Evolutionary conservation across 2,329 filamentous ascomycete genomes (phyloP), one percentile per base, ranked within the genome.

Genomic region (Trichoderma guizhouense): DNA sequence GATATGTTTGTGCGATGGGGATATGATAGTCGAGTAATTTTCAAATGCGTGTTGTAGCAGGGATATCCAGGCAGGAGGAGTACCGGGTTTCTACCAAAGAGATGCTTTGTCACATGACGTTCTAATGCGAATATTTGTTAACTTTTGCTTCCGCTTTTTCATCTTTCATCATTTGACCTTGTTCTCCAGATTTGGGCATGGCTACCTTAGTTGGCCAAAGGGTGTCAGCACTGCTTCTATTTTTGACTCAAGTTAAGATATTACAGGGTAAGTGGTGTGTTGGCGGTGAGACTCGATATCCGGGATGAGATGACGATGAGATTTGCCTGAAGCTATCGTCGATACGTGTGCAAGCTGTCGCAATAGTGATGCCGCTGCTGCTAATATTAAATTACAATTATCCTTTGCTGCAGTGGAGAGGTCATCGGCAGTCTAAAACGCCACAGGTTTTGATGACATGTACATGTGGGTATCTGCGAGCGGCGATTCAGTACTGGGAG

Each of bases 141-240:
- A 24, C 26, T 15, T 47, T 60, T 24, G 14, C 9, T 47, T 68
- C 14, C 28, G 26, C 9, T n/a, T 9, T 8, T 43, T n/a, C 39
- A 9, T 43, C 39, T 43, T 26, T 26, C 43, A 11, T 8, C 14
- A 24, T 26, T 43, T 34, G 14, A 30, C n/a, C 62, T 47, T 39
- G n/a, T 28, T 69, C 12, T 43, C 26, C 11, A 26, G 26, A 58
- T 24, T 21, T 43, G 21, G 7, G 26, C 34, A 32, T 47, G 53
- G 34, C 43, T 43, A 43, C 39, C 39, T 68, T 43, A 58, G 55
- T 14, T 28, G 36, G 55, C 24, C 65, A 14, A 61, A 58, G 64
- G 64, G 18, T 39, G 64, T 67, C 51, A 67, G 64, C 64, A 58
- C 24, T 58, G 64, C 51, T 67, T 32, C 64, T 67, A 67, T 58